These are phyloP conservation scores for Paramecium octaurelia DNA, from an alignment of 73 alveolate genomes.

Conservation along the genomic window DNA sequence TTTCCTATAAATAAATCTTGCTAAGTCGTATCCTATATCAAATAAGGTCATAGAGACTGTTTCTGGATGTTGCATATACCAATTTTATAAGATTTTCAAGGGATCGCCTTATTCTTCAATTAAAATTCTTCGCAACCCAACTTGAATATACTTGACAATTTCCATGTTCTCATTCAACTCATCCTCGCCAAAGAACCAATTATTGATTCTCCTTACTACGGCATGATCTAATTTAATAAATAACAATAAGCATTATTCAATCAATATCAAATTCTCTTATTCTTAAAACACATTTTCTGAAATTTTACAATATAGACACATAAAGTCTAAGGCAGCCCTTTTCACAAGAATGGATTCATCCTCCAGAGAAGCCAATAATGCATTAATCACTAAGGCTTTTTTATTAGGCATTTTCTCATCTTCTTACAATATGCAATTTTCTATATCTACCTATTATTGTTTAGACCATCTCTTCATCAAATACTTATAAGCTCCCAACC, in stretches of 20 bases:
- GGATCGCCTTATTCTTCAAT: not conserved
- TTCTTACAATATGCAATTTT: not conserved
- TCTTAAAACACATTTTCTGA: not conserved
- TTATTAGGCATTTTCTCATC: constrained; percentile 15
- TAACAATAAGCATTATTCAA: not conserved
- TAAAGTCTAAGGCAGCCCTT: constrained; percentile 29
- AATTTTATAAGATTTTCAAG: constrained; percentile 2
- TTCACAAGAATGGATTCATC: not conserved
- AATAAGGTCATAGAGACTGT: not conserved
- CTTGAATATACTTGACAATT: not conserved
- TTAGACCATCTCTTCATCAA: constrained; percentile 34
- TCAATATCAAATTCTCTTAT: not conserved
- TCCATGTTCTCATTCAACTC: not conserved
- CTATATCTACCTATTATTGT: not conserved
- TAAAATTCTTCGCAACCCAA: not conserved
- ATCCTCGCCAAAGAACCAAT: constrained; percentile 27
- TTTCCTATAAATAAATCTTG: not conserved
- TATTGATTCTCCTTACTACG: constrained; percentile 17
- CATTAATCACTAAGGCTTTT: constrained; percentile 13
- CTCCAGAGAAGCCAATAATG: constrained; percentile 29
- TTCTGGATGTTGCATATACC: constrained; percentile 42
- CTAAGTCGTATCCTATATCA: constrained; percentile 18
- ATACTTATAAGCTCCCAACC: constrained; percentile 30
- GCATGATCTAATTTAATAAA: constrained; percentile 43
- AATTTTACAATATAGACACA: not conserved